phyloP scores from a whole-genome alignment of 306 rosid species.

The Inga leiocalycina region DNA sequence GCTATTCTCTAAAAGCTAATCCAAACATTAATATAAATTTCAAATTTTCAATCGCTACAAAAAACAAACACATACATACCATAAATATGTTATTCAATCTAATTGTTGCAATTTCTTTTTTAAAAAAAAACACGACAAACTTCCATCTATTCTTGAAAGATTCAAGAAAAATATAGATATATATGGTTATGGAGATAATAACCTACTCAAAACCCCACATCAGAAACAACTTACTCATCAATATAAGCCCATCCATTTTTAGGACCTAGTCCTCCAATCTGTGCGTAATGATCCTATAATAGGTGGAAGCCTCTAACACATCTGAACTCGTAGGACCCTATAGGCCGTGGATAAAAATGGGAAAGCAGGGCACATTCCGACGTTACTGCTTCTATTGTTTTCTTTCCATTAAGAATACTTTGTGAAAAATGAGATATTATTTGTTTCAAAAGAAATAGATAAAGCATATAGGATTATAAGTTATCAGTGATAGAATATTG shows the following conservation, averaged over 20 bases:
- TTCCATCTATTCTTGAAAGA: background rate
- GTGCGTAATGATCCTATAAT: background rate
- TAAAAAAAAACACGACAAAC: background rate
- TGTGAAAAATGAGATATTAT: background rate
- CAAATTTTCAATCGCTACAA: background rate
- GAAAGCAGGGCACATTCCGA: background rate
- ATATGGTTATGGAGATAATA: background rate
- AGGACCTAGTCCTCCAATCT: background rate
- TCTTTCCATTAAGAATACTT: background rate
- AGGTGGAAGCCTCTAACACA: background rate
- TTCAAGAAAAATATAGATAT: background rate
- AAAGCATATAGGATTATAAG: background rate
- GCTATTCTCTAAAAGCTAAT: too few relatives aligned
- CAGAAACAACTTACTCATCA: conserved; percentile 1
- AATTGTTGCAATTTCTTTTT: background rate
- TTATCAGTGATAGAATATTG: background rate
- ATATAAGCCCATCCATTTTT: background rate
- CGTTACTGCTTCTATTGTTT: conserved; percentile 9
- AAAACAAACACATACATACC: background rate
- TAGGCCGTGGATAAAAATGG: background rate
- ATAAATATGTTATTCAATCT: background rate
- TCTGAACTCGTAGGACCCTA: background rate
- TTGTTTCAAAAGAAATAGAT: background rate
- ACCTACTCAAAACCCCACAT: background rate
- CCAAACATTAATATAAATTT: background rate